phyloP scores from a whole-genome alignment of 2,329 filamentous ascomycete species.

The Fusarium domesticum region DNA sequence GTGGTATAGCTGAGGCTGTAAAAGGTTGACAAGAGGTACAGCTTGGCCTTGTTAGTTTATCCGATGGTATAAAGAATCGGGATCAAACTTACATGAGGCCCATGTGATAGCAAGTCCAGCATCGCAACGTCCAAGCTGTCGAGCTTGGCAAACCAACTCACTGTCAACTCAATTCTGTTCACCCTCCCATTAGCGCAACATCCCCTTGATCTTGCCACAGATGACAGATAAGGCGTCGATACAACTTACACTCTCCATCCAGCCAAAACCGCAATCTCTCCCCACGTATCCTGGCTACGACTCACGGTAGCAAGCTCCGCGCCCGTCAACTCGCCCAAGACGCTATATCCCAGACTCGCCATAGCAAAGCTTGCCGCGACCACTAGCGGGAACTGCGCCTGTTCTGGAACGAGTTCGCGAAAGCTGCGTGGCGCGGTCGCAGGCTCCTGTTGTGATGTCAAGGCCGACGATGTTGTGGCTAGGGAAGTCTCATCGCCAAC shows the following conservation, averaged over 20 bases:
- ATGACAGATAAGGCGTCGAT: too few relatives aligned
- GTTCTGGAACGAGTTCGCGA: conserved; percentile 37
- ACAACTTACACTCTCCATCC: conserved; percentile 55
- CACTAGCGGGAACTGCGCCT: conserved; percentile 52
- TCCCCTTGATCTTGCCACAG: background rate
- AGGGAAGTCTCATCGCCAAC: conserved; percentile 15
- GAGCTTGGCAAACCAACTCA: conserved; percentile 72
- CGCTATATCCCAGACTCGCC: conserved; percentile 62
- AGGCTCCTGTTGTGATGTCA: conserved; percentile 8
- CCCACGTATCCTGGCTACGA: conserved; percentile 59
- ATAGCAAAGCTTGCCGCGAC: conserved; percentile 57
- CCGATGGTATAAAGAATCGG: background rate
- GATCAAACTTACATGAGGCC: conserved; percentile 59
- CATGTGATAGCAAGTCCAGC: conserved; percentile 67
- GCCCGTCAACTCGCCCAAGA: conserved; percentile 57
- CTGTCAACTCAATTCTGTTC: conserved; percentile 61
- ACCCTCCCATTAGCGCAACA: conserved; percentile 4
- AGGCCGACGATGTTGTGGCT: conserved; percentile 8
- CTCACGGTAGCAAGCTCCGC: conserved; percentile 67
- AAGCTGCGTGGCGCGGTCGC: conserved; percentile 11
- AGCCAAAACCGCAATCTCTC: conserved; percentile 55
- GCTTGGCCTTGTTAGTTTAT: conserved; percentile 40
- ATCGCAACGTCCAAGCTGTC: conserved; percentile 69
- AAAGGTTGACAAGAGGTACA: conserved; percentile 74
- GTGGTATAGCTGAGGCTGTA: conserved; percentile 66